Conservation (phyloP, 1,284 basidiomycete genomes). For the Sanghuangporus baumii region DNA sequence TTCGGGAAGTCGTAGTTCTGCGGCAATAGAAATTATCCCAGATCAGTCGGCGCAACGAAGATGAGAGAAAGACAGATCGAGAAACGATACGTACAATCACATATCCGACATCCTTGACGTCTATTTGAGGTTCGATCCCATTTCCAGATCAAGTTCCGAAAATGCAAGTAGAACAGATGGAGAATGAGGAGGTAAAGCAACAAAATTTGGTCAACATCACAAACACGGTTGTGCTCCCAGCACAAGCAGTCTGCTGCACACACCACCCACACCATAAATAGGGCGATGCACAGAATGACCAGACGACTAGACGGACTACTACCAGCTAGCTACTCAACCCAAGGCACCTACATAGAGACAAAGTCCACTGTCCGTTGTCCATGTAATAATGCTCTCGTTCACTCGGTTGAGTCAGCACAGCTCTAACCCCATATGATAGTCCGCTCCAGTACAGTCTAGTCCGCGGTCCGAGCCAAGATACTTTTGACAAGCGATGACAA, state of each 20-base stretch:
- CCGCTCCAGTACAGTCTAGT: conserved; percentile 2
- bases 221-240: conserved; percentile 32
- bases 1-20: conserved; percentile 97
- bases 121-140: conserved; percentile 39
- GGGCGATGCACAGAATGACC: conserved; percentile 14
- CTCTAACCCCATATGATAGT: conserved; percentile 7
- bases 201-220: conserved; percentile 40
- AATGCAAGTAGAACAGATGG: conserved; percentile 23
- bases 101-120: conserved; percentile 94
- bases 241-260: conserved; percentile 10
- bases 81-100: conserved; percentile 66
- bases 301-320: conserved; percentile 6
- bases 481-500: conserved; percentile 17
- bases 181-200: conserved; percentile 22
- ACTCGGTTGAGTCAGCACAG: conserved; percentile 2
- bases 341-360: conserved; percentile 19
- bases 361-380: conserved; percentile 18
- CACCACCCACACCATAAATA: conserved; percentile 28
- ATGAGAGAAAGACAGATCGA: conserved; percentile 6
- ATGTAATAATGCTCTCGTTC: conserved; percentile 7
- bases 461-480: conserved; percentile 21
- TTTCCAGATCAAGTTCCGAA: conserved; percentile 24
- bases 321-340: conserved; percentile 16
- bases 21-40: conserved; percentile 19
- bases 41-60: conserved; percentile 22